phyloP scores from a whole-genome alignment of 441 rosid genomes.

The Syzygium syzygioides region DNA sequence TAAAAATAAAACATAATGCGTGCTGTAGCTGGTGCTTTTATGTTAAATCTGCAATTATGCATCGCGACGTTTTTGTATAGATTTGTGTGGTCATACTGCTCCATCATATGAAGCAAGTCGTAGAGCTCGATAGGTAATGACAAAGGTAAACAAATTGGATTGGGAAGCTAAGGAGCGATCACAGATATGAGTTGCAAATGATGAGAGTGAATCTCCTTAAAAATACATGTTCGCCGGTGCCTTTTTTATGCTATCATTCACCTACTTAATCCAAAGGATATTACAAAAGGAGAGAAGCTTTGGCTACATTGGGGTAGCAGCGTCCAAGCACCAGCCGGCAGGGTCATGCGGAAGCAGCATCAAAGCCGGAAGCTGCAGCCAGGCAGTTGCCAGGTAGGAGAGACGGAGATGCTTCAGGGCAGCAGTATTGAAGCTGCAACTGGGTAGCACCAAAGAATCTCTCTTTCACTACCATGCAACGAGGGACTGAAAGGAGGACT shows the following conservation, averaged over 20 bases:
- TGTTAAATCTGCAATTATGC: neutral
- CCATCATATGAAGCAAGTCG: neutral
- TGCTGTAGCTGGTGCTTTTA: neutral
- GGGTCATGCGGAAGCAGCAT: neutral
- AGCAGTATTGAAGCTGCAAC: neutral
- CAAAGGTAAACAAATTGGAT: neutral
- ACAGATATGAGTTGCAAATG: neutral
- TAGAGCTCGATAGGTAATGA: neutral
- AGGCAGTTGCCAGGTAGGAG: no score
- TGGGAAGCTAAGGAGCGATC: neutral
- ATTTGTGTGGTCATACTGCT: neutral
- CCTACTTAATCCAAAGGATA: fast-evolving
- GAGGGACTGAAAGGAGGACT: neutral
- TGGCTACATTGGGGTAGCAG: neutral
- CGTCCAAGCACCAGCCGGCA: neutral
- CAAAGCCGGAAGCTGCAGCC: neutral
- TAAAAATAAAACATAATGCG: neutral
- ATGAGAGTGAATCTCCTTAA: neutral
- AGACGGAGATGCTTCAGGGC: neutral
- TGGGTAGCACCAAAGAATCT: neutral
- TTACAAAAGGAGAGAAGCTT: neutral
- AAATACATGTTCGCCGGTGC: neutral
- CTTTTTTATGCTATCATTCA: neutral
- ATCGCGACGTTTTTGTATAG: neutral
- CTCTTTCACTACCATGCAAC: neutral